A percentile compares a stretch with the other conserved stretches of the same genome.
Conservation (phyloP, 352 stramenopile species). For the Phytopythium ostracodes region DNA sequence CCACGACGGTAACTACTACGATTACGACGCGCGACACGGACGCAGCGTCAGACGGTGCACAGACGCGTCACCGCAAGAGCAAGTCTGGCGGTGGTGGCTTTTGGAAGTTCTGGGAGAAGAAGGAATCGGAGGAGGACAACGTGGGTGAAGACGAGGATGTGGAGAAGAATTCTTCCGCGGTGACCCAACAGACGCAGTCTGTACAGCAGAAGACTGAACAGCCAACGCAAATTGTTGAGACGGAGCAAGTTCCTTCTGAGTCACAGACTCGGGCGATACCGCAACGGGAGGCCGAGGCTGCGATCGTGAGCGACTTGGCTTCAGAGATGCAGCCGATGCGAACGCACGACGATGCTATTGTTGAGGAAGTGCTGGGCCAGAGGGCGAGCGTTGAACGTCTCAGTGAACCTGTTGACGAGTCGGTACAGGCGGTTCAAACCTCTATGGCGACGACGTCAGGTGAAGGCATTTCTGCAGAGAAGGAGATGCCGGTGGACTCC, state of each 20-base stretch:
- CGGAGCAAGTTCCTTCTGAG: neutral
- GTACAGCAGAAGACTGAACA: neutral
- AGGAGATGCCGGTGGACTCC: neutral
- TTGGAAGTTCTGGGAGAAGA: slow-evolving; percentile 21
- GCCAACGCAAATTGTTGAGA: neutral
- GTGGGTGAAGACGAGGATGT: neutral
- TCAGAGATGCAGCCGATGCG: neutral
- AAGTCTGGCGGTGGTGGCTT: slow-evolving; percentile 14
- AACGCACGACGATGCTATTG: neutral
- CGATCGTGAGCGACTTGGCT: neutral
- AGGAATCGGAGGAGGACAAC: slow-evolving; percentile 7
- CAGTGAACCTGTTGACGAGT: neutral
- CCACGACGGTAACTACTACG: neutral
- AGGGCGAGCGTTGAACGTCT: neutral
- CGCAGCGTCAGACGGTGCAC: neutral
- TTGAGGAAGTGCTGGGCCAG: neutral
- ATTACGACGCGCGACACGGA: neutral
- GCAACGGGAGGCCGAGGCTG: neutral
- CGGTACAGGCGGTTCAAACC: neutral
- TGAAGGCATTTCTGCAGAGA: neutral
- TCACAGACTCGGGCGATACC: neutral
- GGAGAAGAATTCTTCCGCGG: neutral
- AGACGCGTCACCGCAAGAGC: neutral
- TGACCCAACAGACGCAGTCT: neutral
- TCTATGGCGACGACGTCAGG: neutral